Percentiles rank a stretch among this genome's conserved stretches.
phyloP scores from a whole-genome alignment of 2,329 filamentous ascomycete species.

The Alternaria sp. region DNA sequence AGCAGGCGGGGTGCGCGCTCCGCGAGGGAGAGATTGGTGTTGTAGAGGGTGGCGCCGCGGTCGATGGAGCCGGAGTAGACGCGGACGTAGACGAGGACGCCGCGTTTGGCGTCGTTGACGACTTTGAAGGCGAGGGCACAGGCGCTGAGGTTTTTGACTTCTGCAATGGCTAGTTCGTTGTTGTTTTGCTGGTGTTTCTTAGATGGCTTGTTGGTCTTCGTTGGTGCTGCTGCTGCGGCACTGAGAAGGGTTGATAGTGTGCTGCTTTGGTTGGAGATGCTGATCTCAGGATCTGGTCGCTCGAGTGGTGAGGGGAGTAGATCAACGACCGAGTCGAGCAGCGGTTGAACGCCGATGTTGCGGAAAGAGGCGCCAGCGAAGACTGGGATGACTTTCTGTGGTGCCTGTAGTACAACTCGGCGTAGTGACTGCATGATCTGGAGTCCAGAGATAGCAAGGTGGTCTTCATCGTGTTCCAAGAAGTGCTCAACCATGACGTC shows the following conservation, averaged over 20 bases:
- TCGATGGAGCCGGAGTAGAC: constrained; percentile 86
- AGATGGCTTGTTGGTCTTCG: constrained; percentile 10
- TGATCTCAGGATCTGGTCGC: constrained; percentile 78
- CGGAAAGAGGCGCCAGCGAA: constrained; percentile 92
- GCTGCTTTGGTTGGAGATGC: constrained; percentile 64
- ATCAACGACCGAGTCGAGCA: constrained; percentile 87
- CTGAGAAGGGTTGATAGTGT: constrained; percentile 56
- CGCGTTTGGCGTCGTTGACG: constrained; percentile 82
- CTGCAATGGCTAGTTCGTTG: constrained; percentile 25
- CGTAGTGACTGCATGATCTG: constrained; percentile 77
- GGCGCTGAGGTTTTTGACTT: constrained; percentile 68
- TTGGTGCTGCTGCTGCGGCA: constrained; percentile 40
- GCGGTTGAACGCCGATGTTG: constrained; percentile 90
- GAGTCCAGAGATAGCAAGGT: constrained; percentile 67
- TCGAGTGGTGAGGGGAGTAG: constrained; percentile 84
- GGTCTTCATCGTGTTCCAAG: constrained; percentile 76
- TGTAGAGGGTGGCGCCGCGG: constrained; percentile 79
- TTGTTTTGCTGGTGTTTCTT: constrained; percentile 19
- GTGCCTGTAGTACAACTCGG: constrained; percentile 69
- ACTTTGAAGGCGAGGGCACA: constrained; percentile 89
- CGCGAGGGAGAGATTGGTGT: constrained; percentile 79
- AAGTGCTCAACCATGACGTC: constrained; percentile 85
- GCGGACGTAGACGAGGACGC: constrained; percentile 87
- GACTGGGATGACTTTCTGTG: constrained; percentile 79
- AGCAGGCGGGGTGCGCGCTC: constrained; percentile 82